A percentile compares a stretch with the other conserved stretches of the same genome.
Evolutionary conservation across 2,329 filamentous ascomycete species (phyloP).

Genomic region (Diaporthe sp.): DNA sequence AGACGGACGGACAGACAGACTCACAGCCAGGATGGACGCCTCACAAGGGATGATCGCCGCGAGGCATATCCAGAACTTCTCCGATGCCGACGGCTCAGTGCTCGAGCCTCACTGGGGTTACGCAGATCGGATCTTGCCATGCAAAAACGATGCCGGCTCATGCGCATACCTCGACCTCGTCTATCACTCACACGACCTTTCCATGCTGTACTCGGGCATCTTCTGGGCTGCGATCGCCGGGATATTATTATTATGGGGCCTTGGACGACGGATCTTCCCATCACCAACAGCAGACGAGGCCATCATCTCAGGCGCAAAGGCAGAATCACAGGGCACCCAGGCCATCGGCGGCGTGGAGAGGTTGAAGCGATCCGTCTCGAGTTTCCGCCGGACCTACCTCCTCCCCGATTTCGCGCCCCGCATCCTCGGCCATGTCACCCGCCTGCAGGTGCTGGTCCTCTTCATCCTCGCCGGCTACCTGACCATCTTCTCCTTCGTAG

Average conservation of each 20-base stretch:
- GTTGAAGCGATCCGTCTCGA: conserved; percentile 41
- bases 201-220: conserved; percentile 66
- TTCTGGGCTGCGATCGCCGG: conserved; percentile 63
- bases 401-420: conserved; percentile 70
- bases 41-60: conserved; percentile 41
- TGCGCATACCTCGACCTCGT: conserved; percentile 67
- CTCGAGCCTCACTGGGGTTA: conserved; percentile 62
- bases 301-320: background rate
- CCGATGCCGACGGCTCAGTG: conserved; percentile 49
- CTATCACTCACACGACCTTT: conserved; percentile 62
- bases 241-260: conserved; percentile 60
- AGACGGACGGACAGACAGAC: background rate
- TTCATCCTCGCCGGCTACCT: conserved; percentile 72
- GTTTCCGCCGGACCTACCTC: conserved; percentile 62
- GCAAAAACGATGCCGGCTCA: conserved; percentile 61
- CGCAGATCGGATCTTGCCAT: conserved; percentile 59
- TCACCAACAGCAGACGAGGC: background rate
- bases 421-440: conserved; percentile 77
- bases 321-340: background rate
- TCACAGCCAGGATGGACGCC: conserved; percentile 34
- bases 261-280: conserved; percentile 46
- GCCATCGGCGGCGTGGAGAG: conserved; percentile 29
- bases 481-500: conserved; percentile 77
- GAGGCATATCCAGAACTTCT: conserved; percentile 59
- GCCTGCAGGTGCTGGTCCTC: conserved; percentile 76